Percentiles rank a stretch among this genome's conserved stretches.
These are phyloP conservation scores for Xylaria digitata DNA, from an alignment of 2,329 filamentous ascomycete genomes.

Conservation along the genomic window DNA sequence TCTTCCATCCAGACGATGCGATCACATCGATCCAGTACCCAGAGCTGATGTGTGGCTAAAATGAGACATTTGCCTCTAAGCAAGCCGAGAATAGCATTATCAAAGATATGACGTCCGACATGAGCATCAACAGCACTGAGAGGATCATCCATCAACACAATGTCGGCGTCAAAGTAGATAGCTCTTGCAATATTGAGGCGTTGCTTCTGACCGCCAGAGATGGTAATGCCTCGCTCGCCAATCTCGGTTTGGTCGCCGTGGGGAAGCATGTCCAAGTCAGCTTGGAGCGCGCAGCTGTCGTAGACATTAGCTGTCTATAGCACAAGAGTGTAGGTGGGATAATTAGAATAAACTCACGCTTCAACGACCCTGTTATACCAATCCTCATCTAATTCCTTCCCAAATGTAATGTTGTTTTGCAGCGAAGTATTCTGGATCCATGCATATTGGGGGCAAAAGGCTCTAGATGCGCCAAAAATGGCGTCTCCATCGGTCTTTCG, in stretches of 20 bases:
- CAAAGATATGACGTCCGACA: constrained; percentile 83
- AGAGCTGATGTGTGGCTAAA: constrained; percentile 93
- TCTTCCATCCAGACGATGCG: constrained; percentile 93
- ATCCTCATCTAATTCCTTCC: constrained; percentile 76
- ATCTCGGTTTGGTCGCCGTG: constrained; percentile 91
- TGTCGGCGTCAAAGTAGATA: constrained; percentile 76
- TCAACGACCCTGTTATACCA: constrained; percentile 90
- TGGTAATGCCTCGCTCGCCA: constrained; percentile 93
- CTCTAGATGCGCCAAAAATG: constrained; percentile 79
- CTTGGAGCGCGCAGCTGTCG: constrained; percentile 77
- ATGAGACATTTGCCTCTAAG: constrained; percentile 90
- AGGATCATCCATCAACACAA: constrained; percentile 77
- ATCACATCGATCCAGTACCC: constrained; percentile 90
- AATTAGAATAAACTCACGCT: constrained; percentile 61
- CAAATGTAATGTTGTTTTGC: constrained; percentile 90
- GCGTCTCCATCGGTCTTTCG: constrained; percentile 80
- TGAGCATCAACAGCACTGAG: constrained; percentile 77
- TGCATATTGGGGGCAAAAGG: constrained; percentile 95
- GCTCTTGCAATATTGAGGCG: constrained; percentile 93
- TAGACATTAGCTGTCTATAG: constrained; percentile 34
- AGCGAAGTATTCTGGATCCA: constrained; percentile 97
- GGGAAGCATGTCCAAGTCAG: constrained; percentile 91
- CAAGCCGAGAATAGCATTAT: constrained; percentile 90
- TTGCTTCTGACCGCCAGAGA: constrained; percentile 95
- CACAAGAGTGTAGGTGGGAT: neutral